Base-by-base conservation (phyloP, 192 early-diverging fungal genomes). In the Podila verticillata region DNA sequence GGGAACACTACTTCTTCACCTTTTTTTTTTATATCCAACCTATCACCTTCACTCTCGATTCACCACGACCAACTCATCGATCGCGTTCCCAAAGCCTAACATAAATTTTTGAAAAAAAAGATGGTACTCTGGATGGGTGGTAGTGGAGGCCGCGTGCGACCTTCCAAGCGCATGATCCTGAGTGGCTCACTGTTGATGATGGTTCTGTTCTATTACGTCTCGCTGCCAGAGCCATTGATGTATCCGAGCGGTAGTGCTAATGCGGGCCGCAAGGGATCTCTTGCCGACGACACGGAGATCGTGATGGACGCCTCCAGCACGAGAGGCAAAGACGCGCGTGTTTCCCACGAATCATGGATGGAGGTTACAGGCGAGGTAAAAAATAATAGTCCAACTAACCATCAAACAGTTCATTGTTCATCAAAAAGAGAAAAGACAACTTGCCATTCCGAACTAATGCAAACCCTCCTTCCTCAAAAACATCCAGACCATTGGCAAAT, bases 131-230 rank as follows among this genome's bases (percentile, higher is more conserved):
- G 65, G 66, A 44, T 63, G 19, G 30, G 61, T 8, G 49, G 66
- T 30, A 56, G 39, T 24, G 34, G 66, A 36, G 73, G 61, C 7
- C 60, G 51, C 0, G n/a, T 58, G 4, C 47, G 66, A 20, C 22
- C 35, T 8, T 20, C 74, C 20, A 78, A 70, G 28, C 54, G 64
- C 8, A 66, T 57, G 29, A n/a, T 70, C 32, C 20, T 70, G 3
- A 48, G 74, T 15, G 68, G 63, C 48, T 78, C 63, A 12, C 47
- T 78, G 7, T 39, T 78, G 8, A 3, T 70, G 17, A 36, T 78
- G 36, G 20, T 61, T 17, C 36, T 70, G 8, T 48, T 70, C 26
- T 78, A 65, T 10, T 78, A 70, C 47, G 62, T 62, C 22, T 56
- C 68, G 6, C 39, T 78, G 19, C 68, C 74, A 2, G 66, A 48